A percentile compares a stretch with the other conserved stretches of the same genome.
Evolutionary conservation across 2,329 filamentous ascomycete genomes (phyloP).

Genomic region (Calonectria hawksworthii): DNA sequence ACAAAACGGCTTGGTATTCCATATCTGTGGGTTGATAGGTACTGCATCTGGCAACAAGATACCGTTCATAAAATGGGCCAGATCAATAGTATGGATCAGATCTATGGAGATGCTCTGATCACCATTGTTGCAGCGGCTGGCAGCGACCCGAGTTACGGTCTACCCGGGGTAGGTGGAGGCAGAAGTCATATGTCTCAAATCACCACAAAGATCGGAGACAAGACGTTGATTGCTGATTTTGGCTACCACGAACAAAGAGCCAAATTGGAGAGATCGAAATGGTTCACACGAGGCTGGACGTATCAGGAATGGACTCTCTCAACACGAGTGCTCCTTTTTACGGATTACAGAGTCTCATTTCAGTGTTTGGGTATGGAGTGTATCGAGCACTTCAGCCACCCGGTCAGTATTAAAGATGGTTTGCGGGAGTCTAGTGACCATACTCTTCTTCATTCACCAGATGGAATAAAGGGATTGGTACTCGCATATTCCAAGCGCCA

Average conservation of each 20-base stretch:
- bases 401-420: background rate
- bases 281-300: background rate
- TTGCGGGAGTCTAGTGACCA: background rate
- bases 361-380: background rate
- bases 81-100: background rate
- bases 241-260: background rate
- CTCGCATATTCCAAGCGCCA: background rate
- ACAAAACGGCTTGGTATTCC: background rate
- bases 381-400: background rate
- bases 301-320: background rate
- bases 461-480: background rate
- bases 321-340: background rate
- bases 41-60: background rate
- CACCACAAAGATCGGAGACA: background rate
- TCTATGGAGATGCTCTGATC: background rate
- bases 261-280: background rate
- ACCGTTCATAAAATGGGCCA: background rate
- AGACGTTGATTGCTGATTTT: background rate
- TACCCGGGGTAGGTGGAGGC: background rate
- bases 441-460: background rate
- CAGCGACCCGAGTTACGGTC: background rate
- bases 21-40: background rate
- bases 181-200: background rate
- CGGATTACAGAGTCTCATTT: background rate
- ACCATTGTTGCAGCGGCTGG: background rate